These are phyloP conservation scores for Saussurea involucrata DNA, from an alignment of 129 eudicot genomes.

Conservation along the genomic window DNA sequence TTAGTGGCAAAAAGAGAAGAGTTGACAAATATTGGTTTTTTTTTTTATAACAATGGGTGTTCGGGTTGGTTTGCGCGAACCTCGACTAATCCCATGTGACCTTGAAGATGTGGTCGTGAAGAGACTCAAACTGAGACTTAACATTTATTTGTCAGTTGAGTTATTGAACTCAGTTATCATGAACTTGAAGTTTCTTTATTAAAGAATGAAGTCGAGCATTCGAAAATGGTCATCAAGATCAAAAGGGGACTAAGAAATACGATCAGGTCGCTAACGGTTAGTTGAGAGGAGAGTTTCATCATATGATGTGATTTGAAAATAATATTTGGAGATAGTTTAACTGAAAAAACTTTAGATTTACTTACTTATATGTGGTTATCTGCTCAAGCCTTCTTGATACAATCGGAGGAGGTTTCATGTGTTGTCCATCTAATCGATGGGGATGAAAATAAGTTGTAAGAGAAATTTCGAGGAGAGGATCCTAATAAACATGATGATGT, in stretches of 20 bases:
- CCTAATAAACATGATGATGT: too few relatives aligned
- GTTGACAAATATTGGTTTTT: background rate
- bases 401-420: background rate
- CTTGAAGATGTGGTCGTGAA: background rate
- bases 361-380: too few relatives aligned
- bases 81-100: background rate
- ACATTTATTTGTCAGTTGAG: background rate
- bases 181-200: background rate
- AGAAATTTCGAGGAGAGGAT: background rate
- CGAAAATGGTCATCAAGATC: background rate
- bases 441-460: background rate
- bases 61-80: background rate
- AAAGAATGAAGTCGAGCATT: background rate
- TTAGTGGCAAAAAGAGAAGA: background rate
- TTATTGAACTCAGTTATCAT: background rate
- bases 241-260: background rate
- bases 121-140: background rate
- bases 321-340: background rate
- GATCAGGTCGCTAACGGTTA: background rate
- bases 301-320: too few relatives aligned
- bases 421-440: background rate
- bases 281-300: background rate
- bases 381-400: too few relatives aligned
- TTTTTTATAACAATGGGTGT: background rate
- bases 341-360: too few relatives aligned